Base-by-base conservation (phyloP, 768 basidiomycete genomes). In the Omphalotus guepiniiformis region DNA sequence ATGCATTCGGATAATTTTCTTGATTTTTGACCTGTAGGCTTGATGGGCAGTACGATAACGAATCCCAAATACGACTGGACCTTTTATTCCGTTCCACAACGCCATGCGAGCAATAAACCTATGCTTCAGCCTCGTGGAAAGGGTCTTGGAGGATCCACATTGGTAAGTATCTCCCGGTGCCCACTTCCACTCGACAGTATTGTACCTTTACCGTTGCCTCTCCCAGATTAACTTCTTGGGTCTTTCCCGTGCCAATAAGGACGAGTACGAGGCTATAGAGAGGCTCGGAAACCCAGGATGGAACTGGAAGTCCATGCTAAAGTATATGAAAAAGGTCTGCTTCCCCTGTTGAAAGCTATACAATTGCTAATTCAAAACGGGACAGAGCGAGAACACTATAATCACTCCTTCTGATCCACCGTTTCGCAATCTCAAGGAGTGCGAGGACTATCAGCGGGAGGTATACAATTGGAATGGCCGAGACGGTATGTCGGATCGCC, bases 271-370 rank as follows among this genome's bases (percentile, higher is more conserved):
- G 22, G 49, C 55, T 4, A 55, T 55, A 47, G 56, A 53, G 9
- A 50, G 50, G 25, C 40, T 61, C 19, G 60, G 60, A 35, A 59
- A 59, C 47, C 41, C 53, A 5, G 55, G 58, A 19, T 61, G 60
- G 60, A 51, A 57, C 43, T 61, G 54, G 52, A 50, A 57, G 2
- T 30, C 37, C 29, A 38, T 50, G 23, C 35, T 52, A 11, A 53
- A 56, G 8, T 59, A 58, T 47, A 55, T 58, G 32, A 53, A 49
- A 18, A 54, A 55, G 32, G 49, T 48, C 25, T 16, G 19, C 42
- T 43, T 13, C 5, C 42, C n/a, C 30, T 32, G 9, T 32, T 32
- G 30, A 32, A 32, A 9, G 30, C n/a, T n/a, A n/a, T n/a, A 32
- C 30, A 32, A n/a, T 32, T 32, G 30, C 30, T 32, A 32, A 32